A percentile compares a stretch with the other conserved stretches of the same genome.
Conservation (phyloP, 495 filamentous ascomycete genomes). For the Antarctomyces pellizariae region DNA sequence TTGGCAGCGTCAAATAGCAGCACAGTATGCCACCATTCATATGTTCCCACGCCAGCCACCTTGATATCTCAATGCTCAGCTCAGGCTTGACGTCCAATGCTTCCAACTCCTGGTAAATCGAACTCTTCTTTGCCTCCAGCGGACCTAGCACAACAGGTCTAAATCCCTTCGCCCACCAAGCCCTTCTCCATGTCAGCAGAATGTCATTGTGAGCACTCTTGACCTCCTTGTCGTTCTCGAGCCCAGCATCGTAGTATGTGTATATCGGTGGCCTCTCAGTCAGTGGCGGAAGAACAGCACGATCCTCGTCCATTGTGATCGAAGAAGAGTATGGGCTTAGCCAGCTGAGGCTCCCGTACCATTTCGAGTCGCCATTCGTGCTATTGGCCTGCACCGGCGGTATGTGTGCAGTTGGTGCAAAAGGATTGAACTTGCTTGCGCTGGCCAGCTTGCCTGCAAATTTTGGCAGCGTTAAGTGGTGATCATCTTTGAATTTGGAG, state of each 20-base stretch:
- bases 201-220: slow-evolving; percentile 54
- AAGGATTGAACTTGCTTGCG: slow-evolving; percentile 26
- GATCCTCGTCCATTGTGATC: slow-evolving; percentile 64
- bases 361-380: slow-evolving; percentile 51
- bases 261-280: slow-evolving; percentile 54
- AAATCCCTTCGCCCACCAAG: slow-evolving; percentile 89
- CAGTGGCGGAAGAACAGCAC: slow-evolving; percentile 72
- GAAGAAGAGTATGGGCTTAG: slow-evolving; percentile 69
- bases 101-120: slow-evolving; percentile 48
- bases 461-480: slow-evolving; percentile 13
- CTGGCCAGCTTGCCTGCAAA: slow-evolving; percentile 11
- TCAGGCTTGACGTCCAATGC: slow-evolving; percentile 24
- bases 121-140: slow-evolving; percentile 70
- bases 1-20: slow-evolving; percentile 61
- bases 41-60: slow-evolving; percentile 83
- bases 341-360: slow-evolving; percentile 82
- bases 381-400: slow-evolving; percentile 54
- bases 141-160: slow-evolving; percentile 58
- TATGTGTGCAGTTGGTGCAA: slow-evolving; percentile 47
- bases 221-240: slow-evolving; percentile 32
- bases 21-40: slow-evolving; percentile 75
- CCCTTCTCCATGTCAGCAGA: slow-evolving; percentile 69
- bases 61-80: slow-evolving; percentile 48
- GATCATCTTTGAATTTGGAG: slow-evolving; percentile 21
- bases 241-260: slow-evolving; percentile 63